Evolutionary conservation across 176 grass and related monocot species (phyloP).

Genomic region (Microstegium vimineum): DNA sequence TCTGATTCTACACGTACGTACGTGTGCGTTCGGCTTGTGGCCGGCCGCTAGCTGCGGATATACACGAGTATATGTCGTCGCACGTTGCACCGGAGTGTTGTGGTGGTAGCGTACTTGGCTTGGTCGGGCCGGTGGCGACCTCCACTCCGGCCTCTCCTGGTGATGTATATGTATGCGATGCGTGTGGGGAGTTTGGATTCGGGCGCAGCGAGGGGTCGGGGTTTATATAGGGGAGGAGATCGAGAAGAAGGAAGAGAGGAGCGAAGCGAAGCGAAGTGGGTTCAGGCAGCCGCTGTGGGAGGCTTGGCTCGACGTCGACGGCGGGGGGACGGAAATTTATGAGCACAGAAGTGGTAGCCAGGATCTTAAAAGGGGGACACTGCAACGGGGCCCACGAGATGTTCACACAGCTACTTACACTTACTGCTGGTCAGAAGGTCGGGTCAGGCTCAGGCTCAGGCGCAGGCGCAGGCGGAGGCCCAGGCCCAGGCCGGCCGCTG

Average conservation of each 20-base stretch:
- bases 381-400: conserved; percentile 56
- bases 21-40: too few species aligned
- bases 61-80: not conserved
- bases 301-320: not conserved
- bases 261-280: not conserved
- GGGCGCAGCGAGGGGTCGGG: conserved; percentile 18
- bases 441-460: not conserved
- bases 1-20: not conserved
- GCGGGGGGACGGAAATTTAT: conserved; percentile 55
- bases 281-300: not conserved
- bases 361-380: conserved; percentile 79
- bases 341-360: conserved; percentile 69
- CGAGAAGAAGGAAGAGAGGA: too few species aligned
- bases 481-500: not conserved
- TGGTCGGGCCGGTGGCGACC: not conserved
- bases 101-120: conserved; percentile 8
- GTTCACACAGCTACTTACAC: conserved; percentile 33
- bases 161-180: not conserved
- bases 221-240: conserved; percentile 61
- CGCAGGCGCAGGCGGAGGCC: too few species aligned
- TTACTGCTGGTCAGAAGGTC: conserved; percentile 44
- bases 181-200: conserved; percentile 20
- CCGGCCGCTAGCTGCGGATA: too few species aligned
- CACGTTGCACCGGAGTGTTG: not conserved
- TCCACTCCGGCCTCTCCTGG: not conserved